Percentiles rank a stretch among this genome's conserved stretches.
These are phyloP conservation scores for Xylaria sp. DNA, from an alignment of 2,329 filamentous ascomycete genomes.

Conservation along the genomic window DNA sequence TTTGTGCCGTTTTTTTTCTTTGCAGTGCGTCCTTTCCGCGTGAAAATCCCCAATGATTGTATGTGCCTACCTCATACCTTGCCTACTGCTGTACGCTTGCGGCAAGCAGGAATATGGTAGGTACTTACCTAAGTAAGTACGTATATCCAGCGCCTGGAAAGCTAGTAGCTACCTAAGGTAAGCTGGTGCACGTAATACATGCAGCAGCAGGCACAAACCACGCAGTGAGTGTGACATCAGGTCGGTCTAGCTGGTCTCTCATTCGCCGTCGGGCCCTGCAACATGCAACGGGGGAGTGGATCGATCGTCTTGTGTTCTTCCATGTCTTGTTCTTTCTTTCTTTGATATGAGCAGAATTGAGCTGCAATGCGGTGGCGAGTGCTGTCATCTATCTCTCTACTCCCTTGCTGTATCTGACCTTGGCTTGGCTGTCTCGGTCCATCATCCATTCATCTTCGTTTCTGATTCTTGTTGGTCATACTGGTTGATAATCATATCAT, in stretches of 20 bases:
- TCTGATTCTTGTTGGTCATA: conserved; percentile 25
- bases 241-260: neutral
- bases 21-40: conserved; percentile 35
- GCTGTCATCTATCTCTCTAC: neutral
- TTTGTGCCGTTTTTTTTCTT: conserved; percentile 26
- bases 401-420: neutral
- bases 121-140: neutral
- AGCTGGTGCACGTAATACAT: conserved; percentile 25
- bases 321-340: neutral
- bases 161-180: too few relatives aligned
- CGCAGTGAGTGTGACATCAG: conserved; percentile 40
- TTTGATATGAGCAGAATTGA: neutral
- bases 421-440: neutral
- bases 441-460: neutral
- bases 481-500: conserved; percentile 28
- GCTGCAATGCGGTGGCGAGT: neutral
- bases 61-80: too few relatives aligned
- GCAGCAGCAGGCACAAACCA: conserved; percentile 42
- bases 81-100: neutral
- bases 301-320: conserved; percentile 18
- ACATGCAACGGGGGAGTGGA: conserved; percentile 14
- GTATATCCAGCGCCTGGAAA: too few relatives aligned
- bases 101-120: neutral
- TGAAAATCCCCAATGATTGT: neutral
- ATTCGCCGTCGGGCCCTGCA: conserved; percentile 23